phyloP scores from a whole-genome alignment of 768 basidiomycete genomes.

The Suillus paluster region DNA sequence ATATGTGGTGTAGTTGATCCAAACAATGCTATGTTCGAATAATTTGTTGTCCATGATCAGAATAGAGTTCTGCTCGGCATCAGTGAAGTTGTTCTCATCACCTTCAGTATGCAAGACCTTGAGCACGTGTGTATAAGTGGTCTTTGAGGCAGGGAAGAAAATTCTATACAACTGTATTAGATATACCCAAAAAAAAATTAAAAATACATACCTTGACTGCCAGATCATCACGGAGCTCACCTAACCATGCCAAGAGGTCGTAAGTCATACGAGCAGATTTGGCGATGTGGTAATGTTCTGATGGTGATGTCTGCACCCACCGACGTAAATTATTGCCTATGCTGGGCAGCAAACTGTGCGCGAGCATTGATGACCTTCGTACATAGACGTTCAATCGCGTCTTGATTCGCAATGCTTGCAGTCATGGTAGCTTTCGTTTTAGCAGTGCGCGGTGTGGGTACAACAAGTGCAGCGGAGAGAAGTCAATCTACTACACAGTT shows the following conservation, averaged over 20 bases:
- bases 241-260: conserved; percentile 17
- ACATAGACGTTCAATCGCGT: conserved; percentile 21
- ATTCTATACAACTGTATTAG: conserved; percentile 21
- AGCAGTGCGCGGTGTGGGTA: conserved; percentile 38
- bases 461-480: no score
- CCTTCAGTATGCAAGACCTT: conserved; percentile 15
- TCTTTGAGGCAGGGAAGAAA: conserved; percentile 29
- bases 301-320: not conserved
- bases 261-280: conserved; percentile 10
- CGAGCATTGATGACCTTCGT: conserved; percentile 18
- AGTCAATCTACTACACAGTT: no score
- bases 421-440: conserved; percentile 26
- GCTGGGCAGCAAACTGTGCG: not conserved
- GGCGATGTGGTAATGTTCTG: conserved; percentile 27
- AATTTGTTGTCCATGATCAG: conserved; percentile 33
- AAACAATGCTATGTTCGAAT: conserved; percentile 37
- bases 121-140: no score
- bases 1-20: conserved; percentile 37
- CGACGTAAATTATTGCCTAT: not conserved
- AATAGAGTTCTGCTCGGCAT: conserved; percentile 27
- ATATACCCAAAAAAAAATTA: conserved; percentile 2
- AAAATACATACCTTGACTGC: conserved; percentile 20
- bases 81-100: conserved; percentile 22
- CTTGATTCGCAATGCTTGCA: conserved; percentile 33
- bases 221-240: conserved; percentile 30